A percentile compares a stretch with the other conserved stretches of the same genome.
phyloP scores from a whole-genome alignment of 1,284 basidiomycete species.

The Malassezia sp. region DNA sequence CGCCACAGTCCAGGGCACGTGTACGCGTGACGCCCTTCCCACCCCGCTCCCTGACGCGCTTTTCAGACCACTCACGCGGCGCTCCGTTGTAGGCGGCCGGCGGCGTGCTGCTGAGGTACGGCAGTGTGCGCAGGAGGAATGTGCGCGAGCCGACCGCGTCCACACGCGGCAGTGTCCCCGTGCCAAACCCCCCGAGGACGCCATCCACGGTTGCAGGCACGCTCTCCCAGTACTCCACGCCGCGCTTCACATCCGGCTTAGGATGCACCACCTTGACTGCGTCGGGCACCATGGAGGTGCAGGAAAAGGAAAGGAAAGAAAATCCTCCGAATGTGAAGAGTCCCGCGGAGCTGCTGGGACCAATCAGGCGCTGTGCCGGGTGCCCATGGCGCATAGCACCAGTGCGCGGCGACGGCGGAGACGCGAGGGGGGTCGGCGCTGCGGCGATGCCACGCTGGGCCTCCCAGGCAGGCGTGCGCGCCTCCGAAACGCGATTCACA shows the following conservation, averaged over 20 bases:
- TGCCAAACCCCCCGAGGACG: conserved; percentile 39
- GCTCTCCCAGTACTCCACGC: conserved; percentile 42
- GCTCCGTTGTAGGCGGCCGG: conserved; percentile 29
- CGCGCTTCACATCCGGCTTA: conserved; percentile 36
- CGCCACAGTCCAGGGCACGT: conserved; percentile 41
- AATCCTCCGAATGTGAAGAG: conserved; percentile 1
- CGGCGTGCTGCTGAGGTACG: conserved; percentile 31
- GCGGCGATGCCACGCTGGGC: no score
- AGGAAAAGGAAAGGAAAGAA: background rate
- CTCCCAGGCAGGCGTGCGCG: no score
- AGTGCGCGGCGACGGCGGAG: no score
- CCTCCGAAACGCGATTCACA: no score
- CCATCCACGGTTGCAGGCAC: conserved; percentile 43
- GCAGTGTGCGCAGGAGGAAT: conserved; percentile 35
- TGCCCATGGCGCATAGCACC: no score
- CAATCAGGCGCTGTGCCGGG: no score
- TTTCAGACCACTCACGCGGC: conserved; percentile 25
- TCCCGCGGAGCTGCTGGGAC: no score
- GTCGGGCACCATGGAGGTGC: conserved; percentile 14
- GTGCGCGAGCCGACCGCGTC: conserved; percentile 42
- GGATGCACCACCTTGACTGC: conserved; percentile 35
- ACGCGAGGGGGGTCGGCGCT: no score
- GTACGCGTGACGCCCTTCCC: conserved; percentile 28
- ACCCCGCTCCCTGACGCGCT: conserved; percentile 25
- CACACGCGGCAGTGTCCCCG: conserved; percentile 36